Conservation (phyloP, 306 rosid genomes). For the Corylus americana region DNA sequence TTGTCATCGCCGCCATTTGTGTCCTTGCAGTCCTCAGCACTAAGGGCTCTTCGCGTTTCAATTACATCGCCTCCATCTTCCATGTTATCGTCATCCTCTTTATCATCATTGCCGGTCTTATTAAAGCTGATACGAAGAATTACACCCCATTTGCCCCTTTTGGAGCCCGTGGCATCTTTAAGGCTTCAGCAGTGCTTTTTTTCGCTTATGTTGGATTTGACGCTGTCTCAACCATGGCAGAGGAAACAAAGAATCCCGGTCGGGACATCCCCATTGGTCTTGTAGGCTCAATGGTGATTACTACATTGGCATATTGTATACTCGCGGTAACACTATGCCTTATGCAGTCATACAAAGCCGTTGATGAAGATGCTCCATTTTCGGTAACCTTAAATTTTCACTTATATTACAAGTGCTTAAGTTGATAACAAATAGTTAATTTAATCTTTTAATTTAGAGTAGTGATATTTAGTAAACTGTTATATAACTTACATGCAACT, state of each 20-base stretch:
- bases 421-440: too few species aligned
- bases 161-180: slow-evolving; percentile 54
- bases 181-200: slow-evolving; percentile 74
- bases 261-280: slow-evolving; percentile 86
- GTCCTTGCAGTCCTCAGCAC: slow-evolving; percentile 65
- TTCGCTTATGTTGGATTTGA: slow-evolving; percentile 87
- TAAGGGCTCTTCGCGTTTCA: slow-evolving; percentile 78
- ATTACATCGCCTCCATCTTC: slow-evolving; percentile 68
- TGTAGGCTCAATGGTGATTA: slow-evolving; percentile 70
- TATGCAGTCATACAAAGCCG: slow-evolving; percentile 35
- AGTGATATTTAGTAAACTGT: too few species aligned
- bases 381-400: slow-evolving; percentile 2
- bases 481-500: too few species aligned
- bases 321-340: slow-evolving; percentile 72
- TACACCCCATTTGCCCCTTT: slow-evolving; percentile 36
- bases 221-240: slow-evolving; percentile 82
- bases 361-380: slow-evolving; percentile 56
- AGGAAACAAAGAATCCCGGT: slow-evolving; percentile 79
- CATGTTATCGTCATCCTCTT: slow-evolving; percentile 57
- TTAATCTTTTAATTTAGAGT: too few species aligned
- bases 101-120: slow-evolving; percentile 72
- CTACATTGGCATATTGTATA: slow-evolving; percentile 45
- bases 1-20: slow-evolving; percentile 40
- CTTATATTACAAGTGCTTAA: too few species aligned
- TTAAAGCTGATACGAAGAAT: slow-evolving; percentile 57